Conservation (phyloP, 2,329 filamentous ascomycete species). For the Pestalotiopsis fici region DNA sequence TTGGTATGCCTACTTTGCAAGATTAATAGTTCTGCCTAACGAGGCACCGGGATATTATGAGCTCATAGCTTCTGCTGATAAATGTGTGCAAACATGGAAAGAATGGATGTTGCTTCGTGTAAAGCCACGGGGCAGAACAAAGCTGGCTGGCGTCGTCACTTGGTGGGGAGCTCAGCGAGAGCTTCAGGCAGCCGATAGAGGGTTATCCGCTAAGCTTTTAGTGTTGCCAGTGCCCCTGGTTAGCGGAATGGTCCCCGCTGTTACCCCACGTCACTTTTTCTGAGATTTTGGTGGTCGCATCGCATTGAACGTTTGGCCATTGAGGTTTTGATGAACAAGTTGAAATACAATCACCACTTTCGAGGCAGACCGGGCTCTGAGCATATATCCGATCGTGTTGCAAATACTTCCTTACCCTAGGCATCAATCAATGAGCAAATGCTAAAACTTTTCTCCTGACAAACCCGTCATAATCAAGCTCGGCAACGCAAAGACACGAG, state of each 20-base stretch:
- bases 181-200: neutral
- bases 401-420: neutral
- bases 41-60: slow-evolving; percentile 4
- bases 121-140: neutral
- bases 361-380: neutral
- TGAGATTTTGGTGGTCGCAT: neutral
- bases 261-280: neutral
- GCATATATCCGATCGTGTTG: neutral
- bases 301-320: neutral
- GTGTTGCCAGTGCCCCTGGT: neutral
- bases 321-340: neutral
- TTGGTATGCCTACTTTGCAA: neutral
- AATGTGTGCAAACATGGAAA: neutral
- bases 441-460: neutral
- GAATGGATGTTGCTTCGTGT: neutral
- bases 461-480: neutral
- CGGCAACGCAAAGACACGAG: neutral
- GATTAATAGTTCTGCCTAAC: neutral
- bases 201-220: neutral
- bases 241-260: neutral
- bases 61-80: neutral
- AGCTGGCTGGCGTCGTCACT: neutral
- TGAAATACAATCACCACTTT: neutral
- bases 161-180: neutral
- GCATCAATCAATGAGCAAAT: neutral